Conservation (phyloP, 495 filamentous ascomycete species). For the Bombardia bombarda region DNA sequence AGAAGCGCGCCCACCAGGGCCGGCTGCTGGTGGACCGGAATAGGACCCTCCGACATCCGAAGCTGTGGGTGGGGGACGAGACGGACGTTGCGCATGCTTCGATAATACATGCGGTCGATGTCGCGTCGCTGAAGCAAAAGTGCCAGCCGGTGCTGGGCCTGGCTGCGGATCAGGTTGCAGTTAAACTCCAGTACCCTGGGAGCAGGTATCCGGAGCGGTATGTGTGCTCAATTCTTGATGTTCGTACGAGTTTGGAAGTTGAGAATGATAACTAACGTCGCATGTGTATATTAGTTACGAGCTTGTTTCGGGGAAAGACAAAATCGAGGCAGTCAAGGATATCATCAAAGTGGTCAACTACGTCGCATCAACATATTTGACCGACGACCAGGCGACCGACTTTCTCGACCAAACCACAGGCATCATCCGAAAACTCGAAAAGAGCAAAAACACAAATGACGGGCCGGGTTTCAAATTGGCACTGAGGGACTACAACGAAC, state of each 20-base stretch:
- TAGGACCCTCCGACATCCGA: conserved; percentile 51
- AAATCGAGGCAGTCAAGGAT: conserved; percentile 80
- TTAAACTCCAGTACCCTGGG: conserved; percentile 67
- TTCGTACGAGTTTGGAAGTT: not conserved
- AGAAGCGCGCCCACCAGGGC: conserved; percentile 14
- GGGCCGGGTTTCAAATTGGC: conserved; percentile 59
- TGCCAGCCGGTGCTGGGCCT: conserved; percentile 41
- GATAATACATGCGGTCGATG: conserved; percentile 59
- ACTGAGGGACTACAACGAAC: conserved; percentile 68
- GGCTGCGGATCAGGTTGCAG: conserved; percentile 42
- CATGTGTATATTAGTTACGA: conserved; percentile 51
- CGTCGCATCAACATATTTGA: conserved; percentile 67
- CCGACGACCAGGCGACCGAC: conserved; percentile 49
- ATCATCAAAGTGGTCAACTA: conserved; percentile 72
- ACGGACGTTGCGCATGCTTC: conserved; percentile 16
- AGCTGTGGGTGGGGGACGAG: conserved; percentile 48
- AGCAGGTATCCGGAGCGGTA: conserved; percentile 61
- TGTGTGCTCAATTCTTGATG: conserved; percentile 31
- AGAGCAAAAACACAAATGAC: conserved; percentile 53
- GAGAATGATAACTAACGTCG: too few relatives aligned
- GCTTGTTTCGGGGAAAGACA: conserved; percentile 66
- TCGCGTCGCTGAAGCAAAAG: conserved; percentile 45
- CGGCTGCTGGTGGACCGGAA: conserved; percentile 38
- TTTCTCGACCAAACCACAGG: conserved; percentile 70
- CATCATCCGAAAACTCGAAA: conserved; percentile 61